Percentiles rank a stretch among this genome's conserved stretches.
Conservation (phyloP, 345 rosid species). For the Erucastrum elatum region DNA sequence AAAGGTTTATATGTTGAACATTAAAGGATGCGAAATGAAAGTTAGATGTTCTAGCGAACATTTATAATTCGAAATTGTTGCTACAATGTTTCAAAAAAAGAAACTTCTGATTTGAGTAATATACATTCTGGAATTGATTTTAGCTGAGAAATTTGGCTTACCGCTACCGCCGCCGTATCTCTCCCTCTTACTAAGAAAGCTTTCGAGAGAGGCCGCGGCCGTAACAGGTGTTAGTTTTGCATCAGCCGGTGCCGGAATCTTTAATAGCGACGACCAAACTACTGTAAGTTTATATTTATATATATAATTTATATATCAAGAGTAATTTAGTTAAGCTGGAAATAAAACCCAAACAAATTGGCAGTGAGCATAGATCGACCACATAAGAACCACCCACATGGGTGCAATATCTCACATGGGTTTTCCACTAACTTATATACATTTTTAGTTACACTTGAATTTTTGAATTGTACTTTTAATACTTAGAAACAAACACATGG, state of each 20-base stretch:
- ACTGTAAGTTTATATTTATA: constrained; percentile 42
- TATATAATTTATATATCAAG: too few relatives aligned
- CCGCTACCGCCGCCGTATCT: constrained; percentile 63
- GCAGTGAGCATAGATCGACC: constrained; percentile 75
- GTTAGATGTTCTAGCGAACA: background rate
- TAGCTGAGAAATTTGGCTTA: constrained; percentile 58
- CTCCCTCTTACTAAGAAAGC: constrained; percentile 4
- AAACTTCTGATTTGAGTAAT: background rate
- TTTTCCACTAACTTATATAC: too few relatives aligned
- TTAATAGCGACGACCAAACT: constrained; percentile 46
- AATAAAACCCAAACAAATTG: background rate
- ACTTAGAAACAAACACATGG: background rate
- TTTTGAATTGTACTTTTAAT: too few relatives aligned
- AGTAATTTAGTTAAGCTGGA: background rate
- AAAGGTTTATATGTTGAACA: background rate
- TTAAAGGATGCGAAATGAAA: background rate
- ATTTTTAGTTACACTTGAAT: too few relatives aligned
- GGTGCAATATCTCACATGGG: background rate
- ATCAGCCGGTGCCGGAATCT: constrained; percentile 71
- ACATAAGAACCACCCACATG: constrained; percentile 36
- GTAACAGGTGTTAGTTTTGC: constrained; percentile 61
- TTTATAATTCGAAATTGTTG: background rate
- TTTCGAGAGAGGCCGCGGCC: constrained; percentile 23
- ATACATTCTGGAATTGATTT: too few relatives aligned
- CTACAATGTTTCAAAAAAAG: background rate